phyloP scores from a whole-genome alignment of 768 basidiomycete genomes.

The Trametes punicea region DNA sequence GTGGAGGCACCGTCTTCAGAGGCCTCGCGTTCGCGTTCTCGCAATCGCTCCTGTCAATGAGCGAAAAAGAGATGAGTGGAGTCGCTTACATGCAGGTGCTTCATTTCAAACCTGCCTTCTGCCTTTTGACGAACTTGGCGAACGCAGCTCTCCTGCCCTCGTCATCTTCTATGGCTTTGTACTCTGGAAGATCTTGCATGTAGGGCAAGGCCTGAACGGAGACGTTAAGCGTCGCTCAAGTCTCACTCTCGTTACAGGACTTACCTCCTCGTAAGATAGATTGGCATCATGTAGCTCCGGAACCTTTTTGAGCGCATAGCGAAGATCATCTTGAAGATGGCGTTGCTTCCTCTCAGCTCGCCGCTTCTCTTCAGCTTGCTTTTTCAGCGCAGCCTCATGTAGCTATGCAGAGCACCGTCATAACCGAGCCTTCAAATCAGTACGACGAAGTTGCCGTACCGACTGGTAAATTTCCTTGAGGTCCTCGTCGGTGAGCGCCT shows the following conservation, averaged over 20 bases:
- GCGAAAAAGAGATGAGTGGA: background rate
- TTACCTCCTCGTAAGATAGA: constrained; percentile 76
- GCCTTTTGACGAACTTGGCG: constrained; percentile 82
- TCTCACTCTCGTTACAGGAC: constrained; percentile 25
- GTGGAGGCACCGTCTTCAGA: constrained; percentile 83
- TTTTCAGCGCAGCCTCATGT: constrained; percentile 64
- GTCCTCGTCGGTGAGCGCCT: constrained; percentile 48
- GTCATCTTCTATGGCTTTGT: constrained; percentile 84
- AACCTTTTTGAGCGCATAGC: constrained; percentile 92
- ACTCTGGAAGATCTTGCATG: constrained; percentile 84
- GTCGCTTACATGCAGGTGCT: constrained; percentile 6
- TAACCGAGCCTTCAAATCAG: too few species aligned
- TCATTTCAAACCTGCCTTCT: constrained; percentile 58
- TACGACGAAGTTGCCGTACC: too few species aligned
- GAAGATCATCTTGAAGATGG: constrained; percentile 90
- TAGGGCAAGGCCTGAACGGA: constrained; percentile 58
- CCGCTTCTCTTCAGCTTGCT: constrained; percentile 83
- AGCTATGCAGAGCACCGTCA: constrained; percentile 45
- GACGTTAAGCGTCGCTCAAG: background rate
- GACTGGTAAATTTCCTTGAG: constrained; percentile 57
- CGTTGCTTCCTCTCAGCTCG: constrained; percentile 80
- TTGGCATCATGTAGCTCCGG: constrained; percentile 76
- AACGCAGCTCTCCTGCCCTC: constrained; percentile 80
- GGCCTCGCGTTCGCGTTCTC: constrained; percentile 47
- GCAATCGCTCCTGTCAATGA: constrained; percentile 63